Evolutionary conservation across 371 early-diverging fungal species (phyloP), one percentile per base, ranked within the genome.

Genomic region (Mortierella polycephala): DNA sequence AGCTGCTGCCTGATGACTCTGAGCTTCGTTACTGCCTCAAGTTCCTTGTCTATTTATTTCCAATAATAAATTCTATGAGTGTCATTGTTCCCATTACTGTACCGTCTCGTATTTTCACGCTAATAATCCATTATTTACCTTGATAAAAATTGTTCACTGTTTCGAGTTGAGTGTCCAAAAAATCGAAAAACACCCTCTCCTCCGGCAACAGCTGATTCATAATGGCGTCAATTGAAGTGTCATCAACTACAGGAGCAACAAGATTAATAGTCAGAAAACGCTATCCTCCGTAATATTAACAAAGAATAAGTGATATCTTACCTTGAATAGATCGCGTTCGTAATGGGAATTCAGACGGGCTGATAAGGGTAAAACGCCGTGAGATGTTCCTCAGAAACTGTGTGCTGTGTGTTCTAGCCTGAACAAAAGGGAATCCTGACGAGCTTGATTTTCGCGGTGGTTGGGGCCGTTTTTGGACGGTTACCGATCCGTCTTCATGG

Each of bases 181-280:
- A 76, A 16, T 30, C 37, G 44, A 76, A 76, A 30, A 76, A 76
- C 18, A 41, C 68, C 42, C 57, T 67, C 16, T 76, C 77, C 23
- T 71, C 77, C 0, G 67, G 68, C 11, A 76, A 23, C 21, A 76
- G 68, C 30, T 71, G 71, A 9, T 51, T 61, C 10, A 86, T 47
- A n/a, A 85, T 85, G 49, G 82, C 84, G 7, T 89, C 85, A 45
- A 90, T 81, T 12, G 83, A 57, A 3, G 14, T 54, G 2, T 62
- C 62, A 16, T 66, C 66, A 30, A 69, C 75, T 75, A 55, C 14
- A 18, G 7, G 23, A 42, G 7, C 55, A 13, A 20, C 14, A 13
- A 44, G 14, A 21, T 2, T 30, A 30, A 30, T 4, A 30, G 30
- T 30, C 30, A 30, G 30, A 30, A 30, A 30, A 30, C 30, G 30